phyloP scores from a whole-genome alignment of 2,329 filamentous ascomycete genomes.

The Podosphaera leucotricha region DNA sequence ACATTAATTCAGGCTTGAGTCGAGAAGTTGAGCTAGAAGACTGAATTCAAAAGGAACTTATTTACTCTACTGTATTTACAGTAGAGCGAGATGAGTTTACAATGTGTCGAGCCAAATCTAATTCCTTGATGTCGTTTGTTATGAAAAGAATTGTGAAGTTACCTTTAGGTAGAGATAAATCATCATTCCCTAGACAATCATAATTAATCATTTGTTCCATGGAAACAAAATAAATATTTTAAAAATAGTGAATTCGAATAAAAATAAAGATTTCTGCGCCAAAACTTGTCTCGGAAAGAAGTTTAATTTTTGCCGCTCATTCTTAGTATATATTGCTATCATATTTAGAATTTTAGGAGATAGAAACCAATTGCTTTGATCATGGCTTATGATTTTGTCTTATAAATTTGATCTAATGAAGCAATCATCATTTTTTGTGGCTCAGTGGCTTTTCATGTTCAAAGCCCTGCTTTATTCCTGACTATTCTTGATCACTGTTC shows the following conservation, averaged over 20 bases:
- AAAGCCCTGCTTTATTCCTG: too few species aligned
- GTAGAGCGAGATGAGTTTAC: background rate
- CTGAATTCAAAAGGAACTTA: background rate
- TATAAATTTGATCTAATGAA: too few species aligned
- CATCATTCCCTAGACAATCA: conserved; percentile 33
- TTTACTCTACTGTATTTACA: background rate
- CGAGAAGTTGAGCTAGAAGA: background rate
- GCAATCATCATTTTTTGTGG: too few species aligned
- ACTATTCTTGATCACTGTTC: too few species aligned
- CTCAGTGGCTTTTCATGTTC: too few species aligned
- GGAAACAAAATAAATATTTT: background rate
- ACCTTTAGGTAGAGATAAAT: conserved; percentile 42
- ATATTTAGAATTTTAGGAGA: background rate
- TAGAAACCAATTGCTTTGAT: background rate
- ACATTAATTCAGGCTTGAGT: too few species aligned
- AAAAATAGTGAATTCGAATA: conserved; percentile 3
- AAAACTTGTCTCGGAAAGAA: background rate
- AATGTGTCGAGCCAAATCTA: too few species aligned
- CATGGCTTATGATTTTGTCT: too few species aligned
- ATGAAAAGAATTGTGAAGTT: conserved; percentile 5
- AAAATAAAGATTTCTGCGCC: background rate
- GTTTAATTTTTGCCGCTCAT: too few species aligned
- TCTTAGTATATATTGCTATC: too few species aligned
- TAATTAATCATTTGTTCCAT: background rate
- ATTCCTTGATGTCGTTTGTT: background rate